Evolutionary conservation across 306 rosid genomes (phyloP).

Genomic region (Nissolia schottii): DNA sequence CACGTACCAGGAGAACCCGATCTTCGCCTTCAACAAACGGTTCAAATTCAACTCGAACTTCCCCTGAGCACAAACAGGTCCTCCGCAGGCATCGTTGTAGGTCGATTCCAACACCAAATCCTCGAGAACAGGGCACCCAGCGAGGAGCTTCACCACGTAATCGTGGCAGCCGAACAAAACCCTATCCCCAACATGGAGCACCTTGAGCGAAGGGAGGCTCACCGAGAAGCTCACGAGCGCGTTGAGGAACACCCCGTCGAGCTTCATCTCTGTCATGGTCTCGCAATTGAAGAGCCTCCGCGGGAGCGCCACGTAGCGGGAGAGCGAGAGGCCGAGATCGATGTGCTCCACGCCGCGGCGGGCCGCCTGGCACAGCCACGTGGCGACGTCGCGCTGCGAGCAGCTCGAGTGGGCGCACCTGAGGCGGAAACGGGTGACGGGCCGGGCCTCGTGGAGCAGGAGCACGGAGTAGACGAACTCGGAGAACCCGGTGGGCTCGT

Average conservation of each 20-base stretch:
- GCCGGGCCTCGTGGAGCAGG: background rate
- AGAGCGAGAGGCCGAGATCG: slow-evolving; percentile 14
- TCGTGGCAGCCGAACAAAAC: slow-evolving; percentile 24
- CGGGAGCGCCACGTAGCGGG: slow-evolving; percentile 19
- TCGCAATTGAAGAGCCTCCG: slow-evolving; percentile 16
- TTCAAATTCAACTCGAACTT: background rate
- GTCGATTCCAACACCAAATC: slow-evolving; percentile 12
- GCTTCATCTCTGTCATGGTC: background rate
- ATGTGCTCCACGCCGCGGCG: background rate
- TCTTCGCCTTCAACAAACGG: background rate
- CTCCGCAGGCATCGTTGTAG: background rate
- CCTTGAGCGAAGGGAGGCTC: background rate
- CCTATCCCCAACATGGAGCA: slow-evolving; percentile 26
- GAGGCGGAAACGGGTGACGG: slow-evolving; percentile 9
- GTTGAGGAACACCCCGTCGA: slow-evolving; percentile 16
- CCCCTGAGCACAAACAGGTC: background rate
- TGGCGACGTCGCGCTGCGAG: background rate
- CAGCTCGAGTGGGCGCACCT: background rate
- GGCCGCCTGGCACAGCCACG: background rate
- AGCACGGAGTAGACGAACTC: slow-evolving; percentile 18
- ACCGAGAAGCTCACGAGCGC: slow-evolving; percentile 1
- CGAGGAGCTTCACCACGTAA: slow-evolving; percentile 8
- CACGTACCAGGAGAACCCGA: slow-evolving; percentile 22
- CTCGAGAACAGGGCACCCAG: slow-evolving; percentile 25
- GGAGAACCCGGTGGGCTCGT: background rate